A percentile compares a stretch with the other conserved stretches of the same genome.
Conservation (phyloP, 2,329 filamentous ascomycete species). For the Penicillium brevicompactum region DNA sequence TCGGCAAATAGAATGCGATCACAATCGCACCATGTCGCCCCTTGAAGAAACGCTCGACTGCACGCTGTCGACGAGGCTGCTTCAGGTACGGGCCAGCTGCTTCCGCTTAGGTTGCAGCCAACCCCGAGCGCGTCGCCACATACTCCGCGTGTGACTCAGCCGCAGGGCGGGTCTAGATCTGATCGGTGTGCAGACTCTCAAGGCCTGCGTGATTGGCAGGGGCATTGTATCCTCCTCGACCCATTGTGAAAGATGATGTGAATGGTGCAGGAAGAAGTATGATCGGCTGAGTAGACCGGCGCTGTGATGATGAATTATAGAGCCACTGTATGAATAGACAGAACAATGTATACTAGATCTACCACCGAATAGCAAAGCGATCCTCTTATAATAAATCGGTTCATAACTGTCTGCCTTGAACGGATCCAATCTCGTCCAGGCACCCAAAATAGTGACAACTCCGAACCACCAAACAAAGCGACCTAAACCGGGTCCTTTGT, state of each 20-base stretch:
- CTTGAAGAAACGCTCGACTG: too few relatives aligned
- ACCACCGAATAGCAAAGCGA: background rate
- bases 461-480: background rate
- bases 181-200: background rate
- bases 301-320: background rate
- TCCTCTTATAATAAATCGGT: background rate
- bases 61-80: too few relatives aligned
- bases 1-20: constrained; percentile 50
- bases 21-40: background rate
- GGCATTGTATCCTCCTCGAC: constrained; percentile 43
- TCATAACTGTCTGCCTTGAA: constrained; percentile 6
- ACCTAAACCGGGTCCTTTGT: background rate
- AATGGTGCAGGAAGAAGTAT: background rate
- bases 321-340: constrained; percentile 4
- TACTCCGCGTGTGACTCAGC: background rate
- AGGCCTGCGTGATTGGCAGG: constrained; percentile 7
- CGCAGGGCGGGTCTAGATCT: background rate
- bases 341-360: background rate
- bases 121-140: background rate
- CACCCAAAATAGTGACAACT: constrained; percentile 3
- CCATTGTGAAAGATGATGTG: constrained; percentile 29
- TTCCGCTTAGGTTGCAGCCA: too few relatives aligned
- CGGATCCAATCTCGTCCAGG: constrained; percentile 10
- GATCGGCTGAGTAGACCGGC: background rate
- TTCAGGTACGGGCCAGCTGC: too few relatives aligned